Percentiles rank a stretch among this genome's conserved stretches.
Evolutionary conservation across 2,329 filamentous ascomycete species (phyloP).

Genomic region (Sodiomyces alkalinus): DNA sequence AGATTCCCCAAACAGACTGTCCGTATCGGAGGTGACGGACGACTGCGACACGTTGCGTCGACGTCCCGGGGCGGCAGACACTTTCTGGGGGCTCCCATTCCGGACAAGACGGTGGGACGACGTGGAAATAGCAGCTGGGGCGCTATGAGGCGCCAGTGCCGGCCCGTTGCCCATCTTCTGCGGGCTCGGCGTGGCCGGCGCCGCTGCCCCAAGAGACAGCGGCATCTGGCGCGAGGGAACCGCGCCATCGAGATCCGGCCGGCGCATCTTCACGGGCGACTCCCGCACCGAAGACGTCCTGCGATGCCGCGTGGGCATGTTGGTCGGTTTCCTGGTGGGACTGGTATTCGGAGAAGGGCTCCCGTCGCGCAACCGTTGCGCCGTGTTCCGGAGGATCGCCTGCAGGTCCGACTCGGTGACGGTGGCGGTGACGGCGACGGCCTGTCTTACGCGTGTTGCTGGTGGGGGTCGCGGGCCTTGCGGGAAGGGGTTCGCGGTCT

Average conservation of each 20-base stretch:
- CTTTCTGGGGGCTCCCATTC: no score
- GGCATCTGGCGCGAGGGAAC: no score
- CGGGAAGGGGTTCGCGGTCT: neutral
- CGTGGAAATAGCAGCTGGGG: no score
- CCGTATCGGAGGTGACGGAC: conserved; percentile 11
- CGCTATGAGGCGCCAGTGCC: neutral
- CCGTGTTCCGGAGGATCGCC: conserved; percentile 36
- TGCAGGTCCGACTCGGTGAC: conserved; percentile 34
- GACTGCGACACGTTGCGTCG: conserved; percentile 3
- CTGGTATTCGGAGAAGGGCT: no score
- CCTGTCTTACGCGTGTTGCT: conserved; percentile 11
- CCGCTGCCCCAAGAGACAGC: no score
- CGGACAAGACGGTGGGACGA: no score
- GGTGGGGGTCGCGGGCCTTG: conserved; percentile 9
- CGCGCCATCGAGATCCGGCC: no score
- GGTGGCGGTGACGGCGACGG: no score
- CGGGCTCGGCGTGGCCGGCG: conserved; percentile 1
- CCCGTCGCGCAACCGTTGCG: conserved; percentile 30
- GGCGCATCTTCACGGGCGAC: conserved; percentile 5
- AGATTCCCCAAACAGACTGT: conserved; percentile 24
- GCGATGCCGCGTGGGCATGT: conserved; percentile 14
- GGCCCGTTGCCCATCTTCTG: conserved; percentile 1
- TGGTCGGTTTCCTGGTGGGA: conserved; percentile 3
- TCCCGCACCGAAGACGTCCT: conserved; percentile 12
- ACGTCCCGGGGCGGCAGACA: no score